Conservation (phyloP, 225 moss, liverwort and hornwort species). For the Pseudoscleropodium purum region DNA sequence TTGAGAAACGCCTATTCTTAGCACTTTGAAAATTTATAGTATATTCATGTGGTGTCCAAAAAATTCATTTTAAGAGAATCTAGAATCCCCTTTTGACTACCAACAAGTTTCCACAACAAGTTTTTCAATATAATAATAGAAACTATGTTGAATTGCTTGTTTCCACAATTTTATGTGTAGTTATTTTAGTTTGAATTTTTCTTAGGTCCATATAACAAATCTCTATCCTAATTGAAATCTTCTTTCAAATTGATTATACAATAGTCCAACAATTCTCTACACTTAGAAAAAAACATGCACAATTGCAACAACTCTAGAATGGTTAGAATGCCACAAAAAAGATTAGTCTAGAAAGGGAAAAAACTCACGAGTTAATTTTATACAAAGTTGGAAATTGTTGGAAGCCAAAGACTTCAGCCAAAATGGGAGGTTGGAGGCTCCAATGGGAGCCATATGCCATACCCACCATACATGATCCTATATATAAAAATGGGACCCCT, state of each 20-base stretch:
- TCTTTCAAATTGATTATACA: background rate
- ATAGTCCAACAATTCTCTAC: background rate
- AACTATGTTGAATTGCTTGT: too few relatives aligned
- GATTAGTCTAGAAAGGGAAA: rapidly evolving
- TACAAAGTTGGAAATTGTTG: conserved; percentile 37
- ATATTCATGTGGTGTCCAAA: too few relatives aligned
- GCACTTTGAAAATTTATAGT: too few relatives aligned
- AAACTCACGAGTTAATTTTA: conserved; percentile 35
- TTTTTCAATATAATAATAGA: too few relatives aligned
- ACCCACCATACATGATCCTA: conserved; percentile 40
- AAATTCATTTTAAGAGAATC: too few relatives aligned
- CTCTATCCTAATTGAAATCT: too few relatives aligned
- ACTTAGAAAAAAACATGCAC: background rate
- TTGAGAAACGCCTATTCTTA: too few relatives aligned
- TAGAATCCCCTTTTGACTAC: too few relatives aligned
- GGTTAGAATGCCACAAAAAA: background rate
- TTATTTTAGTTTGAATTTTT: too few relatives aligned
- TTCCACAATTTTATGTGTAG: too few relatives aligned
- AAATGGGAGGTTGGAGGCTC: conserved; percentile 43
- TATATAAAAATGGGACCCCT: conserved; percentile 32
- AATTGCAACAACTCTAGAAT: background rate
- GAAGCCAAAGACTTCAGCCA: conserved; percentile 42
- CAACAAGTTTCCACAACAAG: too few relatives aligned
- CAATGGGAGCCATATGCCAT: conserved; percentile 46
- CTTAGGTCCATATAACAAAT: too few relatives aligned